A percentile compares a stretch with the other conserved stretches of the same genome.
Conservation (phyloP, 2,329 filamentous ascomycete genomes). For the Thermomyces lanuginosus region DNA sequence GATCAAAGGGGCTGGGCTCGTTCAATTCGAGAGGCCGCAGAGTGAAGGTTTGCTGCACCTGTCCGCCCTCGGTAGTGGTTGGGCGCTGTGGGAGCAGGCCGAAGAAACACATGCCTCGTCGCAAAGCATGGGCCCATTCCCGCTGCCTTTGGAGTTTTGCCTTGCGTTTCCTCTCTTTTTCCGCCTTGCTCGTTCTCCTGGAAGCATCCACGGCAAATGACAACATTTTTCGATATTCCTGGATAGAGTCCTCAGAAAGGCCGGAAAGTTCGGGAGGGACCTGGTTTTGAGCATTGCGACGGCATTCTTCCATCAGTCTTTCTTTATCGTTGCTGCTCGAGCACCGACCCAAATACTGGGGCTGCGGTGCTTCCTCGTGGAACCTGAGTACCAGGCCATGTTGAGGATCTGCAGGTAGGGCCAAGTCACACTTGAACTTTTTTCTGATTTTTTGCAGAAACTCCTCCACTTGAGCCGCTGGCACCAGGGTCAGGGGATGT, state of each 20-base stretch:
- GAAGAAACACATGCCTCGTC: constrained; percentile 52
- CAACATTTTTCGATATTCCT: constrained; percentile 39
- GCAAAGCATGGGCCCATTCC: constrained; percentile 39
- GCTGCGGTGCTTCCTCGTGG: constrained; percentile 43
- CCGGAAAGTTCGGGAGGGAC: not conserved
- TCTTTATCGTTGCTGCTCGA: constrained; percentile 29
- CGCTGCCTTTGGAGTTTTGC: constrained; percentile 36
- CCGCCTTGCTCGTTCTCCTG: constrained; percentile 33
- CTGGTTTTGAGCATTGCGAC: constrained; percentile 1
- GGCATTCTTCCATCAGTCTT: constrained; percentile 20
- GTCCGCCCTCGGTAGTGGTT: constrained; percentile 11
- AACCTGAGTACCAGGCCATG: constrained; percentile 48
- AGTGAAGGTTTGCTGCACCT: constrained; percentile 4
- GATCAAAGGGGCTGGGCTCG: constrained; percentile 30
- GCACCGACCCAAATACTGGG: constrained; percentile 50
- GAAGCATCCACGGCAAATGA: constrained; percentile 34
- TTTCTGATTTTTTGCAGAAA: constrained; percentile 51
- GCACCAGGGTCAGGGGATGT: constrained; percentile 50
- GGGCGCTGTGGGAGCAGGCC: constrained; percentile 41
- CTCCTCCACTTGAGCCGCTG: constrained; percentile 45
- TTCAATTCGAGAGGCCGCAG: constrained; percentile 28
- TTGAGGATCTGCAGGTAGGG: constrained; percentile 40
- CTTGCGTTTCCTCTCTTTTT: constrained; percentile 35
- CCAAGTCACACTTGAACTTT: constrained; percentile 34
- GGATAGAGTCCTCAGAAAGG: constrained; percentile 7